Base-by-base conservation (phyloP, 164 flowering plant species). In the Euptelea pleiosperma region DNA sequence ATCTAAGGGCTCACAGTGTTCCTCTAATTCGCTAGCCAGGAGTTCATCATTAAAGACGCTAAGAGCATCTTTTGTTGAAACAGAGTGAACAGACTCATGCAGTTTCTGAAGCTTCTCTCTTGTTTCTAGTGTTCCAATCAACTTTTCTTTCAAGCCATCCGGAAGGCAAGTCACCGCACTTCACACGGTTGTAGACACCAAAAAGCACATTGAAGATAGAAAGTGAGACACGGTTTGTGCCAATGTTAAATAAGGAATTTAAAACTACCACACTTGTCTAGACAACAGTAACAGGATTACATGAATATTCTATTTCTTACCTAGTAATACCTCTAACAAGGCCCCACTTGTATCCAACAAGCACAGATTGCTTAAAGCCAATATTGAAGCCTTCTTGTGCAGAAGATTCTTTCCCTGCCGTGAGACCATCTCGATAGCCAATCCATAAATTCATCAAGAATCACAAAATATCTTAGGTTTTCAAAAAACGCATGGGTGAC, bases 371-470 rank as follows among this genome's bases (percentile, higher is more conserved):
- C 72, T 83, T 85, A 55, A 84, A 92, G 29, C 97, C 97, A 24
- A 58, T 46, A 66, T 84, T 82, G 64, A 89, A 92, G 25, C 98
- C 97, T 54, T 82, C 90, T 62, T 92, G 97, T 30, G 88, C 84
- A 60, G 88, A 57, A 68, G 82, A 81, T 73, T 89, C 88, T 71
- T 87, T 80, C 24, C 94, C 98, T 10, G 87, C 81, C 26, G 74
- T 67, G 30, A 89, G 48, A 29, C 98, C 97, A 61, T 89, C 98
- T 42, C 92, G 91, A 63, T 89, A 92, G 46, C 96, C 98, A 53
- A 79, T 72, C 93, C 77, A 57, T 49, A 21, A 52, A 49, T 40
- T 53, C 43, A 70, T 50, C 36, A 69, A 39, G 59, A 60, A 63
- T 35, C 14, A 61, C 36, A 57, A 41, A 37, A 36, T n/a, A 15